A percentile compares a stretch with the other conserved stretches of the same genome.
These are phyloP conservation scores for Gymnopilus junonius DNA, from an alignment of 768 basidiomycete genomes.

Conservation along the genomic window DNA sequence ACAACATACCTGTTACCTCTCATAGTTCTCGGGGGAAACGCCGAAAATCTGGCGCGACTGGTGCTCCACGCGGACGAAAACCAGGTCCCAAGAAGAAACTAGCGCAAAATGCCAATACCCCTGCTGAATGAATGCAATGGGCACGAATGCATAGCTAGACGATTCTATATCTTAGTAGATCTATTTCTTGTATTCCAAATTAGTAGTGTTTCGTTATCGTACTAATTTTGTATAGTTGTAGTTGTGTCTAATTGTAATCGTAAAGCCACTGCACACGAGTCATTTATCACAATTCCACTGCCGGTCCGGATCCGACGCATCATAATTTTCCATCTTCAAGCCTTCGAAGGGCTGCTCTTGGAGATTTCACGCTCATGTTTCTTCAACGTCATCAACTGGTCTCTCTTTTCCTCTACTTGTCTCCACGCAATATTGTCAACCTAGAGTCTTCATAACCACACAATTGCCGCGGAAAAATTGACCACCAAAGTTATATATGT, in stretches of 20 bases:
- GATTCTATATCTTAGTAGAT: conserved; percentile 12
- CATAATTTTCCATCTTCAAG: neutral
- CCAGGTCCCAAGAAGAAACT: conserved; percentile 43
- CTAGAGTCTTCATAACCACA: neutral
- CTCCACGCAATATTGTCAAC: neutral
- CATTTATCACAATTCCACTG: neutral
- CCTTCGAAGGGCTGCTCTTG: neutral
- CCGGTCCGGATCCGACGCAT: neutral
- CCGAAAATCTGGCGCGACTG: conserved; percentile 40
- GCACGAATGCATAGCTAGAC: neutral
- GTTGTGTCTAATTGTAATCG: neutral
- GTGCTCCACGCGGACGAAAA: conserved; percentile 44
- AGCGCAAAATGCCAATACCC: neutral
- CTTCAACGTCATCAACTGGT: neutral
- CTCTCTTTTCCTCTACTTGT: neutral
- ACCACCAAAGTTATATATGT: neutral
- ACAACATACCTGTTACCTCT: conserved; percentile 34
- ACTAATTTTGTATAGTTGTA: neutral
- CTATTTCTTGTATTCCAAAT: conserved; percentile 17
- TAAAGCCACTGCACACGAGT: neutral
- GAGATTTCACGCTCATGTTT: conserved; percentile 7
- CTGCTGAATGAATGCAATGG: conserved; percentile 15
- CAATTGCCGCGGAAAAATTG: neutral
- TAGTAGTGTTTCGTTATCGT: conserved; percentile 8
- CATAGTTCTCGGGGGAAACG: conserved; percentile 45